A percentile compares a stretch with the other conserved stretches of the same genome.
Evolutionary conservation across 2,329 filamentous ascomycete species (phyloP).

Genomic region (Golovinomyces cichoracearum): DNA sequence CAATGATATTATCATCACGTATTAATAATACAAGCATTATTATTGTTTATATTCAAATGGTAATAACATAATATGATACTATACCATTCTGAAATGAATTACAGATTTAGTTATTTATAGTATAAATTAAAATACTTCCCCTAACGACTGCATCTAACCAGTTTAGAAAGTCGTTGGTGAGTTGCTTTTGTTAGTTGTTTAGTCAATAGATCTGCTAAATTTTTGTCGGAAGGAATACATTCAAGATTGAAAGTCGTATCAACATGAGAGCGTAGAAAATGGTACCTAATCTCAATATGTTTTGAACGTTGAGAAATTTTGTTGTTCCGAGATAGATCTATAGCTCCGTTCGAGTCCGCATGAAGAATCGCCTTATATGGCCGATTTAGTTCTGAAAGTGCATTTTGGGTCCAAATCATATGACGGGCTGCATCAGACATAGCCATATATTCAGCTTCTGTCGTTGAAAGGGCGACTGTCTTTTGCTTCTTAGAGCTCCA

Average conservation of each 20-base stretch:
- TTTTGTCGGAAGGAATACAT: not conserved
- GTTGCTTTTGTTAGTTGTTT: not conserved
- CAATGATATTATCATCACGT: no score
- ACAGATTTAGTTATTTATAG: no score
- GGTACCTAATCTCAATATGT: slow-evolving; percentile 1
- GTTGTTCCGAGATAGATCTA: not conserved
- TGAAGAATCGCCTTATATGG: not conserved
- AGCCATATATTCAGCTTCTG: slow-evolving; percentile 1
- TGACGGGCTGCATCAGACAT: not conserved
- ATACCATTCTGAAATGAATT: no score
- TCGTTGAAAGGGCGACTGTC: not conserved
- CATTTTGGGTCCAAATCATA: not conserved
- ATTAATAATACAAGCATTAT: no score
- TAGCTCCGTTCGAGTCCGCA: not conserved
- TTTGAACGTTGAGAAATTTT: slow-evolving; percentile 1
- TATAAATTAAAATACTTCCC: no score
- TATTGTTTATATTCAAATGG: no score
- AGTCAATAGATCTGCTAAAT: not conserved
- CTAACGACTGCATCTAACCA: not conserved
- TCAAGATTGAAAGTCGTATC: not conserved
- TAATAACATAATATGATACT: no score
- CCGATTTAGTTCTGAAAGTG: not conserved
- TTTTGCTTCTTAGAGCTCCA: not conserved
- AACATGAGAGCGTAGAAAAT: not conserved
- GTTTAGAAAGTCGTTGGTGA: not conserved